Evolutionary conservation across 345 rosid genomes (phyloP), one percentile per base, ranked within the genome.

Genomic region (Cardamine resedifolia): DNA sequence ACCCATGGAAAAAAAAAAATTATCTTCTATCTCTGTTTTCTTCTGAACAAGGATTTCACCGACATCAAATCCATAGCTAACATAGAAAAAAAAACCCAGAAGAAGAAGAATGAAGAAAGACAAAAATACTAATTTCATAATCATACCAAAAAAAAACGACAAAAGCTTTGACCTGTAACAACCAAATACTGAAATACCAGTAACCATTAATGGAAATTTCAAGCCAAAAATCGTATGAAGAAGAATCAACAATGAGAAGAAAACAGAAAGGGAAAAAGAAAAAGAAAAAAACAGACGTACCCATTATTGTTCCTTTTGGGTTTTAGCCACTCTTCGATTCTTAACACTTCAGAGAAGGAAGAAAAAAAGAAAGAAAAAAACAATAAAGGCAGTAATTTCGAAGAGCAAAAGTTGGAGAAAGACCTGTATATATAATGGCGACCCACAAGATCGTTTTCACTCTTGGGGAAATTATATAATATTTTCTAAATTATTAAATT

Each of bases 231-330:
- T 20, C 21, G 21, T 19, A 43, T 33, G 21, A 41, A 49, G 11
- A 51, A 7, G 19, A 50, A 66, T 68, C 70, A 31, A 66, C 33
- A 24, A 52, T 34, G 57, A 63, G 78, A 71, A 28, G 62, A 73
- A 47, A 71, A 11, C 44, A 59, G 4, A 56, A 58, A 58, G 2
- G 44, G 16, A 0, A 58, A 6, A 33, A 18, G 16, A 53, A 31
- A 55, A 68, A 52, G 21, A 18, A 21, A 58, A 39, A 27, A 24
- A 75, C 66, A 53, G 27, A 81, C 82, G 41, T 78, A 86, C 96
- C 89, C 94, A 83, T 86, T 77, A 64, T 30, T 61, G 72, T 49
- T 73, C 10, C 16, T 56, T 36, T 6, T 10, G 18, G 47, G 36
- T 16, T 66, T 20, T 39, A 80, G 73, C 39, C 45, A 58, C 57